phyloP scores from a whole-genome alignment of 169 alveolate genomes.

The Plasmodium gonderi region DNA sequence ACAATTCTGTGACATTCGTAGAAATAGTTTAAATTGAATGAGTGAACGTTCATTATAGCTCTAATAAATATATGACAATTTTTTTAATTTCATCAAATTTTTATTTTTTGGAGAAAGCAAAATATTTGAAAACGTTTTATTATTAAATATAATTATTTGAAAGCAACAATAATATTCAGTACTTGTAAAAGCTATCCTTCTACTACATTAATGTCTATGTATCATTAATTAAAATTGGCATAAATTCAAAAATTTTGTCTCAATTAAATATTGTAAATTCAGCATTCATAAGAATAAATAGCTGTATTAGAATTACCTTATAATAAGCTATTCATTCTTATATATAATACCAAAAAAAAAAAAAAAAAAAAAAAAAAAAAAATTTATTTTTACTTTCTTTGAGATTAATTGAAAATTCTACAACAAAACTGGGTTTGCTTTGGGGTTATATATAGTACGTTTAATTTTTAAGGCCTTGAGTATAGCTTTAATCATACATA shows the following conservation, averaged over 20 bases:
- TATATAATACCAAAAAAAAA: not conserved
- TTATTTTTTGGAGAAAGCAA: not conserved
- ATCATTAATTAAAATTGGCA: not conserved
- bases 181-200: not conserved
- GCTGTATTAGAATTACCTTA: not conserved
- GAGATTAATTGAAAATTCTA: not conserved
- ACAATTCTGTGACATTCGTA: not conserved
- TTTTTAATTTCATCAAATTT: not conserved
- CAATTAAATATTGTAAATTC: not conserved
- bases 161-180: not conserved
- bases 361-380: not conserved
- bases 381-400: not conserved
- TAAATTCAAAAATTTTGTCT: not conserved
- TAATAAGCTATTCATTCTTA: not conserved
- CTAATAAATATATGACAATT: not conserved
- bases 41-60: not conserved
- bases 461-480: not conserved
- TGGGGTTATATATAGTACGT: not conserved
- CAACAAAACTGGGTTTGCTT: not conserved
- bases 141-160: not conserved
- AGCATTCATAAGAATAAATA: not conserved
- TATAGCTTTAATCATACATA: not conserved
- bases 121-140: not conserved
- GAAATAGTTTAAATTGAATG: not conserved
- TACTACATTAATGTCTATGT: not conserved